Evolutionary conservation across 1,284 basidiomycete species (phyloP), one percentile per base, ranked within the genome.

Genomic region (Apiotrichum porosum): DNA sequence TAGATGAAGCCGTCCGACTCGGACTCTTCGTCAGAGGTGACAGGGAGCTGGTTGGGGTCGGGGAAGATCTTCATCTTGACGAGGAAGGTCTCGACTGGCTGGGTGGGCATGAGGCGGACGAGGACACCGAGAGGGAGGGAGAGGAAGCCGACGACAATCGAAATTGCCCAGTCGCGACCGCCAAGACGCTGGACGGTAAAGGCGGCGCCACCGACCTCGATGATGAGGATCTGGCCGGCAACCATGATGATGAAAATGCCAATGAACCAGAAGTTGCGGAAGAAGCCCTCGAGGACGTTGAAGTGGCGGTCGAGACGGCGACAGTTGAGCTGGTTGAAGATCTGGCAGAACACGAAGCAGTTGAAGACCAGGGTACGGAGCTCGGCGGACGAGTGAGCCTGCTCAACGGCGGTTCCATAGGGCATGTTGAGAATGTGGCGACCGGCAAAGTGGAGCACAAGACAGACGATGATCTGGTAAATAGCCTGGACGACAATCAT

Each of bases 311-410:
- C 91, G 43, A 98, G 78, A 36, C 89, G 80, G 47, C 94, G 80
- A 58, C 85, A 90, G 67, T 97, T 97, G 73, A 97, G 73, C 54
- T 90, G 92, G 77, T 97, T 97, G 76, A 77, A 89, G 60, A 97
- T 90, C 70, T 95, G 91, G 42, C 88, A 89, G 73, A 97, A 97
- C 37, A 98, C 94, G 65, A 97, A 98, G 15, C 84, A 62, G 68
- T 97, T 98, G 83, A 98, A 98, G 34, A 97, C 87, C 13, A 97
- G 77, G 0, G 93, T 91, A 61, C 84, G 83, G 12, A 94, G 78
- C 47, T 85, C 75, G 9, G 75, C 67, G n/a, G 70, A 63, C 19
- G 63, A 60, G 32, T 76, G 64, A 28, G 26, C 26, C 26, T 28
- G 26, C 26, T 28, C 26, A 12, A 28, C 26, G 26, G 26, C 26